Base-by-base conservation (phyloP, 345 rosid genomes). In the Melaleuca alternifolia region DNA sequence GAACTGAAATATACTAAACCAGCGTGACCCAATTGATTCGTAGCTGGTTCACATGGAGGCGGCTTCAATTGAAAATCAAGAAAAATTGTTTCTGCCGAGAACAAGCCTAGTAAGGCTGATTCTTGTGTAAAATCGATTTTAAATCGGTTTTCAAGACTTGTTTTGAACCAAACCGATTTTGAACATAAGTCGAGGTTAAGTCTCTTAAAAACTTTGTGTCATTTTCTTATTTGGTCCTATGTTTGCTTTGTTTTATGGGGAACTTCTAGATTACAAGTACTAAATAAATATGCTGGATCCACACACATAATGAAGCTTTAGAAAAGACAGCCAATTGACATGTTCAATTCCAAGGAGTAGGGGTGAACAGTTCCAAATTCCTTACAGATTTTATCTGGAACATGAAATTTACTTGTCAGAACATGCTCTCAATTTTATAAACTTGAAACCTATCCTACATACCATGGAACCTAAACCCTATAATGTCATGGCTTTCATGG, bases 31-130 rank as follows among this genome's bases (percentile, higher is more conserved):
- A 59, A n/a, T 26, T 12, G 33, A 59, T n/a, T 59, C 8, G 6
- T 0, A 11, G 3, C 2, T 10, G 7, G 30, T 26, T 57, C 62
- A 5, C 26, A 5, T 57, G 26, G 30, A 28, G 5, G 11, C 1
- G 0, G 0, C 3, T 11, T 56, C 3, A 6, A 28, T 57, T 26
- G 30, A n/a, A 24, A 57, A 57, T 0, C 15, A 2, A 57, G 3
- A 57, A 5, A 57, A 6, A 1, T 57, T 15, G 28, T 13, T 6
- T 11, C 30, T 57, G 0, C 11, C 0, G 2, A 24, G 62, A 57
- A 57, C 7, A 57, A 24, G 65, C 33, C 65, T 26, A 59, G 30
- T n/a, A 59, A 59, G 16, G 33, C 33, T 0, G 7, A 15, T n/a
- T 59, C 65, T 59, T 5, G 15, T 59, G 14, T n/a, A 54, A 54